phyloP scores from a whole-genome alignment of 2,329 filamentous ascomycete genomes.

The Exophiala sideris region DNA sequence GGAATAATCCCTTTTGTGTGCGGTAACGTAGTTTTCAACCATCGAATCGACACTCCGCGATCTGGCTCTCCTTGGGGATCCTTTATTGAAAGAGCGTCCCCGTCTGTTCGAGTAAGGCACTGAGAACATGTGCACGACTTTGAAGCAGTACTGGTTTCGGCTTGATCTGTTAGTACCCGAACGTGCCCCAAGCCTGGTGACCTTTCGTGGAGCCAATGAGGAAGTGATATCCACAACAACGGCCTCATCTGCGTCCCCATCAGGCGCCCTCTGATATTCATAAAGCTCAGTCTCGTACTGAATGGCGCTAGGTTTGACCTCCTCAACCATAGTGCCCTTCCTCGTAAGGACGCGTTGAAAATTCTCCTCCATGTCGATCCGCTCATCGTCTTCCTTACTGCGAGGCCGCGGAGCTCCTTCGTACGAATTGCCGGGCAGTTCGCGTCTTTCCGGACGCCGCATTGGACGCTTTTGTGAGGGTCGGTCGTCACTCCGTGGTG shows the following conservation, averaged over 20 bases:
- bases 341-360: background rate
- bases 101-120: background rate
- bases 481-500: too few relatives aligned
- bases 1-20: background rate
- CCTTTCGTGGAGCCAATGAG: background rate
- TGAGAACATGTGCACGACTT: background rate
- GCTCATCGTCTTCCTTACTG: background rate
- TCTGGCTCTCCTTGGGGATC: too few relatives aligned
- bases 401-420: background rate
- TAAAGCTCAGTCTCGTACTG: background rate
- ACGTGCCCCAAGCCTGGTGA: background rate
- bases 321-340: background rate
- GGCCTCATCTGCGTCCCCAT: background rate
- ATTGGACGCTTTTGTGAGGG: too few relatives aligned
- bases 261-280: background rate
- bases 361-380: background rate
- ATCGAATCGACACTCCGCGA: too few relatives aligned
- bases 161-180: background rate
- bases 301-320: background rate
- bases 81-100: too few relatives aligned
- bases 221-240: background rate
- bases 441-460: too few relatives aligned
- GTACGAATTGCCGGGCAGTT: too few relatives aligned
- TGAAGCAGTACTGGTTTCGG: background rate
- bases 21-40: too few relatives aligned